A percentile compares a stretch with the other conserved stretches of the same genome.
These are phyloP conservation scores for Trametes elegans DNA, from an alignment of 768 basidiomycete genomes.

Conservation along the genomic window DNA sequence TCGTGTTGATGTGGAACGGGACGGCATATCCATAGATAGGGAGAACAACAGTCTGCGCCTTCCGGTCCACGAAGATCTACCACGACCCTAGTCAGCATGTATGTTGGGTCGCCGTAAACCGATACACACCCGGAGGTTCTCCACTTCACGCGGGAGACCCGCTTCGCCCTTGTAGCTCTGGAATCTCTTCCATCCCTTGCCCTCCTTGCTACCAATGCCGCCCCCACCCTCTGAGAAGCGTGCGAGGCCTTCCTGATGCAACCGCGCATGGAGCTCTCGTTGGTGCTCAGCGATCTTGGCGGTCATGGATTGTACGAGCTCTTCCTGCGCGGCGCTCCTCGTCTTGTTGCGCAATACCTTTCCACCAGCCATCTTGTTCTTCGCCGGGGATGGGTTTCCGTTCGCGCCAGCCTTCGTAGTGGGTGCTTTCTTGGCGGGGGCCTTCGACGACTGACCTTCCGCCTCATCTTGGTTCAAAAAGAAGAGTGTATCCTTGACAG, in stretches of 20 bases:
- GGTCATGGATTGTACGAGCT: slow-evolving; percentile 72
- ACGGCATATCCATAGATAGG: slow-evolving; percentile 96
- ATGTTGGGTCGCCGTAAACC: too few relatives aligned
- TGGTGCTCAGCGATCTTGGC: slow-evolving; percentile 89
- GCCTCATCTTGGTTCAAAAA: slow-evolving; percentile 65
- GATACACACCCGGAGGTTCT: slow-evolving; percentile 67
- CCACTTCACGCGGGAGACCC: slow-evolving; percentile 81
- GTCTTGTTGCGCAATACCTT: slow-evolving; percentile 92
- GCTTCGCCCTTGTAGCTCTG: slow-evolving; percentile 96
- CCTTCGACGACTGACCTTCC: slow-evolving; percentile 54
- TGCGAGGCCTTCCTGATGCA: slow-evolving; percentile 79
- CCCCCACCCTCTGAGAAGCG: slow-evolving; percentile 82
- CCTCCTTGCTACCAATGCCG: slow-evolving; percentile 74
- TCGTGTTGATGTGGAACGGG: slow-evolving; percentile 97
- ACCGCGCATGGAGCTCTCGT: slow-evolving; percentile 67
- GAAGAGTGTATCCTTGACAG: slow-evolving; percentile 84
- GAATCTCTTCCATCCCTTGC: slow-evolving; percentile 93
- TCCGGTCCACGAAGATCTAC: slow-evolving; percentile 90
- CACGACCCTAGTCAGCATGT: neutral
- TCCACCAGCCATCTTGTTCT: slow-evolving; percentile 73
- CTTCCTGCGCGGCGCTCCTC: slow-evolving; percentile 82
- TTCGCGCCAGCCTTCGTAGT: slow-evolving; percentile 52
- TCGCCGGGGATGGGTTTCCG: slow-evolving; percentile 58
- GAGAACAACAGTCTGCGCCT: slow-evolving; percentile 83
- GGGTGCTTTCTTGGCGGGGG: slow-evolving; percentile 49